phyloP scores from a whole-genome alignment of 495 filamentous ascomycete genomes.

The Hyaloscypha bicolor region DNA sequence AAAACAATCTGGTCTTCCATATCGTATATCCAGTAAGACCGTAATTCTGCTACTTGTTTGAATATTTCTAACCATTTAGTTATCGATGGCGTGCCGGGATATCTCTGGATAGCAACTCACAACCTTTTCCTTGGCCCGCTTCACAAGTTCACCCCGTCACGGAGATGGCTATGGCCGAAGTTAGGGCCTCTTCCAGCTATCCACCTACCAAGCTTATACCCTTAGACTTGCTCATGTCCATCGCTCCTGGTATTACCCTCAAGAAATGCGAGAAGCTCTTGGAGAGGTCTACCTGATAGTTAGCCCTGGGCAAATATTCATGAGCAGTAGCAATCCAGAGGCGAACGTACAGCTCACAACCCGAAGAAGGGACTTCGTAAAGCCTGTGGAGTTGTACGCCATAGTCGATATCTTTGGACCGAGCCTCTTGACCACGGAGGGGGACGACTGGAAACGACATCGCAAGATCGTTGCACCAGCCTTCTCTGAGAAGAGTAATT shows the following conservation, averaged over 20 bases:
- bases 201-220: not conserved
- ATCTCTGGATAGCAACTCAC: constrained; percentile 22
- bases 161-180: constrained; percentile 23
- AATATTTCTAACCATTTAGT: constrained; percentile 5
- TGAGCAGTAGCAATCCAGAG: constrained; percentile 60
- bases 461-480: constrained; percentile 67
- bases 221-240: constrained; percentile 10
- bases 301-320: constrained; percentile 45
- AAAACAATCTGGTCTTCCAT: constrained; percentile 23
- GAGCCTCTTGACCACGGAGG: constrained; percentile 68
- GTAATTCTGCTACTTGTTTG: not conserved
- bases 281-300: constrained; percentile 27
- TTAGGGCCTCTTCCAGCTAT: not conserved
- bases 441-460: constrained; percentile 61
- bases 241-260: constrained; percentile 16
- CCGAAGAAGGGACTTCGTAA: constrained; percentile 66
- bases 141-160: constrained; percentile 1
- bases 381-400: constrained; percentile 59
- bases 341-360: constrained; percentile 60
- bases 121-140: constrained; percentile 11
- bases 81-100: constrained; percentile 19
- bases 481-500: constrained; percentile 74
- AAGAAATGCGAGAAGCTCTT: constrained; percentile 16
- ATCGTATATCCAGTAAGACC: constrained; percentile 19
- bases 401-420: constrained; percentile 62